These are phyloP conservation scores for Urostyla sp. DNA, from an alignment of 73 alveolate genomes.

Conservation along the genomic window DNA sequence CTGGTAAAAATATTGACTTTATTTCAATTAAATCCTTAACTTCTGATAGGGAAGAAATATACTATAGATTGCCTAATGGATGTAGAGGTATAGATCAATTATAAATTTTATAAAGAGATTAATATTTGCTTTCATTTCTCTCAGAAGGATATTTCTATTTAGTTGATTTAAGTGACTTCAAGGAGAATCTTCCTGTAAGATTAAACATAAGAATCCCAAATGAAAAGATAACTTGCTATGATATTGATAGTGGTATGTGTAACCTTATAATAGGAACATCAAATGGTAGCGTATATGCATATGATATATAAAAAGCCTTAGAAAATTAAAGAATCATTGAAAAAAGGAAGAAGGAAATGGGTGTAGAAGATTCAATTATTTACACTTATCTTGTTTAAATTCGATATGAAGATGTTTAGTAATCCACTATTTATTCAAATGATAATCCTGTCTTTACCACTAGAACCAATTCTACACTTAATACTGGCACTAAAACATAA, in stretches of 20 bases:
- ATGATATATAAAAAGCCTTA: constrained; percentile 26
- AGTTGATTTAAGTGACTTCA: background rate
- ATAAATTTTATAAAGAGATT: constrained; percentile 24
- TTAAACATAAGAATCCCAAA: constrained; percentile 47
- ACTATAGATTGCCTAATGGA: constrained; percentile 24
- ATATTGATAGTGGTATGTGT: constrained; percentile 11
- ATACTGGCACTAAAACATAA: background rate
- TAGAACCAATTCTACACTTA: background rate
- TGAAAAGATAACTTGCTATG: constrained; percentile 21
- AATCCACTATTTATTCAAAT: too few relatives aligned
- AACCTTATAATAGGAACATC: constrained; percentile 3
- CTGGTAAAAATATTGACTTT: constrained; percentile 10
- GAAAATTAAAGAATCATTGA: constrained; percentile 43
- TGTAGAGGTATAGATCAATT: constrained; percentile 36
- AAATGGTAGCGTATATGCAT: constrained; percentile 32
- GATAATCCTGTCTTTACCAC: too few relatives aligned
- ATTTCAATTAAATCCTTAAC: background rate
- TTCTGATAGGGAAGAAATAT: background rate
- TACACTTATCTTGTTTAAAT: constrained; percentile 14
- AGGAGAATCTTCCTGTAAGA: background rate
- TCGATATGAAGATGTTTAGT: background rate
- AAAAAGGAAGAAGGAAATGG: constrained; percentile 34
- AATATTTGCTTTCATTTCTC: constrained; percentile 1
- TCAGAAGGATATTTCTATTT: constrained; percentile 47
- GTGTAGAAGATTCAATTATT: constrained; percentile 14